Evolutionary conservation across 2,329 filamentous ascomycete genomes (phyloP), one percentile per base, ranked within the genome.

Genomic region (Sordariomycetes sp.): DNA sequence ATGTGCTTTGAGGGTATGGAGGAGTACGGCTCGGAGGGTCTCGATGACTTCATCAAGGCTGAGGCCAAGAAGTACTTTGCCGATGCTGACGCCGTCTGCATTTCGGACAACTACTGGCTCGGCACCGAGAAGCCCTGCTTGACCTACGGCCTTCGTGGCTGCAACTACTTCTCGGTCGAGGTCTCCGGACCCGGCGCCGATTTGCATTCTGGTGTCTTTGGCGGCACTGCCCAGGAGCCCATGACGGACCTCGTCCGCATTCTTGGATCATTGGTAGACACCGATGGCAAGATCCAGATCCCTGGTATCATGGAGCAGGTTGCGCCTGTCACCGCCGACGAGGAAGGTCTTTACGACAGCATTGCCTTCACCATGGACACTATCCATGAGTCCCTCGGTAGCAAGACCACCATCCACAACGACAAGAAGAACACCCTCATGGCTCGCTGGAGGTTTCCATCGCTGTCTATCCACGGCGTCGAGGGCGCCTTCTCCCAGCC

Each of bases 1-100:
- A 96, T 95, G 86, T 98, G 92, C 70, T 96, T 98, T 49, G 92
- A 98, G 70, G 92, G 92, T 32, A 98, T 98, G 92, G 92, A 98
- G 66, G 92, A 98, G 67, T 94, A 94, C 57, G 92, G 92, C 33
- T 95, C 88, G 1, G 90, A 96, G 57, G 92, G 92, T 24, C 72
- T 98, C 36, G 92, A 98, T 53, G 90, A 94, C 48, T 83, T 96
- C 46, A 95, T 98, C 62, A 72, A 83, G 46, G 80, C 75, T 30
- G 92, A 98, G 65, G 87, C 83, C 45, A 86, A 93, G 66, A 83
- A 85, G 50, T 96, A 81, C 70, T 98, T 98, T 68, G 86, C 86
- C 52, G 90, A 95, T 50, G 79, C 87, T 23, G 92, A 98, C 46
- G 92, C 88, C 6, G 86, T 96, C 40, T 98, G 92, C 66, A 98